Evolutionary conservation across 2,329 filamentous ascomycete genomes (phyloP).

Genomic region (Colletotrichum melonis): DNA sequence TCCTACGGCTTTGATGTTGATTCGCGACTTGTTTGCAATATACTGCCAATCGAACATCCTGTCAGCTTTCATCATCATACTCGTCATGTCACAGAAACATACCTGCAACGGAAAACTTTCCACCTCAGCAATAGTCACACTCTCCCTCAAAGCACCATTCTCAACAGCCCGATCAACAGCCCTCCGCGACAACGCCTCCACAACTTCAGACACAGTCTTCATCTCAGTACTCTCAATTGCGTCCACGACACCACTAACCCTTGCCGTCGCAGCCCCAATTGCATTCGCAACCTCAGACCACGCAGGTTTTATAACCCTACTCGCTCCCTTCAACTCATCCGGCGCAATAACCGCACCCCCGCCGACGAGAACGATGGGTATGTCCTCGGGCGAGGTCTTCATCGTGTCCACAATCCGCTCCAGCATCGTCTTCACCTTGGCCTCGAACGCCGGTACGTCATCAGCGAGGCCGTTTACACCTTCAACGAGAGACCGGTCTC

Average conservation of each 20-base stretch:
- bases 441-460: conserved; percentile 52
- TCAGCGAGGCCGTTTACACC: conserved; percentile 41
- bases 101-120: conserved; percentile 66
- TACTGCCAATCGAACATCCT: conserved; percentile 47
- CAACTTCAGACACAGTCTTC: conserved; percentile 48
- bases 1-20: conserved; percentile 69
- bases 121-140: conserved; percentile 61
- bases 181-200: conserved; percentile 51
- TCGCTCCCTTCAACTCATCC: conserved; percentile 64
- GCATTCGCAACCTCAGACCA: conserved; percentile 73
- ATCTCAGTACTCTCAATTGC: conserved; percentile 60
- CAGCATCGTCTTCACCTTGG: conserved; percentile 59
- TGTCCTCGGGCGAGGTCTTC: conserved; percentile 69
- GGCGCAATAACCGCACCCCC: conserved; percentile 71
- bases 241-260: conserved; percentile 66
- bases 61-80: conserved; percentile 20
- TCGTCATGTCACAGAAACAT: conserved; percentile 24
- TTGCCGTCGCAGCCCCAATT: conserved; percentile 71
- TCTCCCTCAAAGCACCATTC: conserved; percentile 56
- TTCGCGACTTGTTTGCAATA: conserved; percentile 63
- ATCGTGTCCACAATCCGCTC: conserved; percentile 70
- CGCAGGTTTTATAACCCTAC: conserved; percentile 65
- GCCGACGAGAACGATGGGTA: conserved; percentile 72
- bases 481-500: conserved; percentile 51
- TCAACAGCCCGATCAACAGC: conserved; percentile 57